Percentiles rank a stretch among this genome's conserved stretches.
Conservation (phyloP, 169 alveolate species). For the Eimeria praecox region DNA sequence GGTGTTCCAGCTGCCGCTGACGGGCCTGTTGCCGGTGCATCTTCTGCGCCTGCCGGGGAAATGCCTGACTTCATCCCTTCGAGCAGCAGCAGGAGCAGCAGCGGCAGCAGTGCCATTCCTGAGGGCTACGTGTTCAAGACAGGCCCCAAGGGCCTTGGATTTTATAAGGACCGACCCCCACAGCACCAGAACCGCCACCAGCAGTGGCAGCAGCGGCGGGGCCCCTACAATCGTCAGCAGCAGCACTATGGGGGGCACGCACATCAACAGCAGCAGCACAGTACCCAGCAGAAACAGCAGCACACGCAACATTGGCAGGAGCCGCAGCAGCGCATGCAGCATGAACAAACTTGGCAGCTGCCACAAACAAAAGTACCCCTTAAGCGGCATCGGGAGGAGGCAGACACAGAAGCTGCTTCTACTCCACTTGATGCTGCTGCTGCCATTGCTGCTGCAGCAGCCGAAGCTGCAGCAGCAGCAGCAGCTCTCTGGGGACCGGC, state of each 20-base stretch:
- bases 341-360: not conserved
- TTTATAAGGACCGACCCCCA: conserved; percentile 30
- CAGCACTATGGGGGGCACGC: not conserved
- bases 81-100: not conserved
- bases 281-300: not conserved
- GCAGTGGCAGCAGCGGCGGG: not conserved
- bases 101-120: conserved; percentile 37
- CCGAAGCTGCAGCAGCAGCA: conserved; percentile 67
- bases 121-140: not conserved
- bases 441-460: conserved; percentile 63
- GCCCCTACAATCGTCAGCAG: not conserved
- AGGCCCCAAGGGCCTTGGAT: conserved; percentile 17
- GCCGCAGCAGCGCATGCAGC: not conserved
- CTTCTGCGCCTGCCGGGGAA: not conserved
- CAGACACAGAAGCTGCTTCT: not conserved
- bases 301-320: not conserved
- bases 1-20: not conserved
- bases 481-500: conserved; percentile 38
- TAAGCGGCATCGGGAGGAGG: conserved; percentile 47
- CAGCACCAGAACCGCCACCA: conserved; percentile 20
- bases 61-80: conserved; percentile 46
- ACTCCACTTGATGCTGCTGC: conserved; percentile 50
- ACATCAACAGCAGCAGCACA: not conserved
- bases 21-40: not conserved
- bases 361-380: not conserved